These are phyloP conservation scores for Teunomyces lycoperdinae DNA, from an alignment of 805 yeast species.

Conservation along the genomic window DNA sequence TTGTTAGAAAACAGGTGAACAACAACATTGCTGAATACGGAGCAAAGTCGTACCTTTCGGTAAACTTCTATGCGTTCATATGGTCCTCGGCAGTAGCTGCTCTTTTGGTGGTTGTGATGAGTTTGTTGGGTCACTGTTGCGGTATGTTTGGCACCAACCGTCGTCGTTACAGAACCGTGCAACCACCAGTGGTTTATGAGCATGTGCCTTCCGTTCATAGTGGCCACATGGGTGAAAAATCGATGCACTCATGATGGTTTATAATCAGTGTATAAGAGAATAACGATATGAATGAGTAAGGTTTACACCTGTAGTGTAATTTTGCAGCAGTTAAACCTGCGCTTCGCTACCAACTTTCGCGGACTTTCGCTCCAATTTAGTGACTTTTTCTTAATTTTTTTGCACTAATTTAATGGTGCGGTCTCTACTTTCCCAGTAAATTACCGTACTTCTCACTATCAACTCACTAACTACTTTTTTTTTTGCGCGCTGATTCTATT, in stretches of 20 bases:
- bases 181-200: constrained; percentile 4
- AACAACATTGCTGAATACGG: constrained; percentile 49
- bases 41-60: constrained; percentile 48
- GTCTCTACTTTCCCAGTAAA: no score
- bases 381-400: no score
- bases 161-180: constrained; percentile 21
- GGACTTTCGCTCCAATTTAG: no score
- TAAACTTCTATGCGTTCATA: constrained; percentile 52
- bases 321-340: no score
- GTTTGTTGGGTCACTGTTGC: constrained; percentile 41
- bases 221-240: not conserved
- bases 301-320: no score
- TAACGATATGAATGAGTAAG: no score
- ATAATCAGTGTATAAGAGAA: not conserved
- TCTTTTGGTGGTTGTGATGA: constrained; percentile 22
- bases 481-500: not conserved
- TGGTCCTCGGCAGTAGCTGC: constrained; percentile 61
- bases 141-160: constrained; percentile 36
- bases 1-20: constrained; percentile 51
- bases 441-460: no score
- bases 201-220: not conserved
- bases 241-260: not conserved
- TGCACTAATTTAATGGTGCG: no score
- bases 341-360: no score
- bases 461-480: no score